Base-by-base conservation (phyloP, 305 asterid species). In the Rubia balearica region DNA sequence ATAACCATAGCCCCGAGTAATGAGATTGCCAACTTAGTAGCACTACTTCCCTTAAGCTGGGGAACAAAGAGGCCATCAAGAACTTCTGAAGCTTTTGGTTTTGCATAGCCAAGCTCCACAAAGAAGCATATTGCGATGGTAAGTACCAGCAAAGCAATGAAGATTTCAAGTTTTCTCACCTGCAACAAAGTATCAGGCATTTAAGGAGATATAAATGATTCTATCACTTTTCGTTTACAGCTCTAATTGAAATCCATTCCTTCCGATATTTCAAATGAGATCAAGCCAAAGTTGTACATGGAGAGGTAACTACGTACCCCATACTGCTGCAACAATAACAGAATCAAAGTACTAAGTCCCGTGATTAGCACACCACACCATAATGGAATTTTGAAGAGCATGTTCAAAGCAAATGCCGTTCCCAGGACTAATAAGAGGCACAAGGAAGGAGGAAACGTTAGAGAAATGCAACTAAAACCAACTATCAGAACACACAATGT, bases 1-100 rank as follows among this genome's bases (percentile, higher is more conserved):
- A 94, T 94, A 79, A 91, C 97, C 96, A 91, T 89, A 71, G 97
- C 96, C 53, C 99, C 99, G 72, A 94, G 96, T 46, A 94, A 89
- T 51, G 96, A 91, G 82, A 94, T 91, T 16, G 96, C 97, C 49
- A 91, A 86, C 81, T 85, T 84, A 46, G 96, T 94, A 71, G 96
- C 96, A 65, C 98, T 96, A 80, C 77, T 85, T 73, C 96, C 96
- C 75, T 87, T 79, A 72, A 91, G 86, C 78, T 89, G 89, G 42
- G 99, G 97, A 81, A 94, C 86, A 78, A 94, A 91, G 69, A 91
- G 87, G 59, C 99, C 97, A 8, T 71, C 56, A 16, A 94, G 21
- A 76, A 91, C 93, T 81, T 94, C 92, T 21, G 88, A 71, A 65
- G 92, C 10, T 2, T 80, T 70, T n/a, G 99, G 98, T 66, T 91